Conservation (phyloP, 2,329 filamentous ascomycete genomes). For the Alternaria sp. region DNA sequence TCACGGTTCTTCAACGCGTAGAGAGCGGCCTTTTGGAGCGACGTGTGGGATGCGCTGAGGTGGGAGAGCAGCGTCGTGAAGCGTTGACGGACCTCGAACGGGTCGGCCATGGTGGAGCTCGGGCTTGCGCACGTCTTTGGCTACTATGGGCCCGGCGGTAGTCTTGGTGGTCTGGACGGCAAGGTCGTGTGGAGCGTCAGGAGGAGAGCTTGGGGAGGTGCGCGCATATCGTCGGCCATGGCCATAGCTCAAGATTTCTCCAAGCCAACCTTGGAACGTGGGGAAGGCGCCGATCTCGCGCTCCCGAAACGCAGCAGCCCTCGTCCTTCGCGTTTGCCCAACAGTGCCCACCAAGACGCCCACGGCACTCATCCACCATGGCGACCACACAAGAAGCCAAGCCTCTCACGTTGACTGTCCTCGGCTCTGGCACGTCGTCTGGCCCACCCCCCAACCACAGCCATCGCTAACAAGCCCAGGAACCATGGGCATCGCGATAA, state of each 20-base stretch:
- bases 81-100: constrained; percentile 97
- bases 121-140: not conserved
- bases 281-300: constrained; percentile 21
- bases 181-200: not conserved
- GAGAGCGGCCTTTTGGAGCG: constrained; percentile 88
- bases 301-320: constrained; percentile 13
- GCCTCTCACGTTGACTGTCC: constrained; percentile 74
- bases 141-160: not conserved
- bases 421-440: constrained; percentile 74
- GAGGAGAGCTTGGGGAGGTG: constrained; percentile 8
- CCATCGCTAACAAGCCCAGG: constrained; percentile 56
- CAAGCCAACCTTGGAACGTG: constrained; percentile 8
- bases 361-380: constrained; percentile 30
- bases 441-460: not conserved
- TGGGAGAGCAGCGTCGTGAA: constrained; percentile 91
- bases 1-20: constrained; percentile 94
- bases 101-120: constrained; percentile 69
- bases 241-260: constrained; percentile 22
- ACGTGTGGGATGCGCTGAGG: constrained; percentile 87
- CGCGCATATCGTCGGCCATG: constrained; percentile 32
- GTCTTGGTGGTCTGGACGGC: not conserved
- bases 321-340: constrained; percentile 6
- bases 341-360: constrained; percentile 2
- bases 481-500: constrained; percentile 84
- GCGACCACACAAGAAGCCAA: constrained; percentile 37